phyloP scores from a whole-genome alignment of 148 eudicot genomes.

The Rhododendron molle region DNA sequence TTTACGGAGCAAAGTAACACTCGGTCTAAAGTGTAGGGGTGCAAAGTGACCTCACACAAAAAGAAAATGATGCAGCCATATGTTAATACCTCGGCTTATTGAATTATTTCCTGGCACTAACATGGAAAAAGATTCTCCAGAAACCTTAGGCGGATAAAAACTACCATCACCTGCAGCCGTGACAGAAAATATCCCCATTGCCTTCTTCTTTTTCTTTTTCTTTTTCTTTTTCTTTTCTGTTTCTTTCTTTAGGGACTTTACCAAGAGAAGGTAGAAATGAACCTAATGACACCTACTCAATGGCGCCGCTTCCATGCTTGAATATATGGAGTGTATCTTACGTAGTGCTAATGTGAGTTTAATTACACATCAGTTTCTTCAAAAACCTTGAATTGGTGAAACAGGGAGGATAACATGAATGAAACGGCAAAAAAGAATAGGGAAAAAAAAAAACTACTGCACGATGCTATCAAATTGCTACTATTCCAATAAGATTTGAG shows the following conservation, averaged over 20 bases:
- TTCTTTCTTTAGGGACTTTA: not conserved
- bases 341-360: not conserved
- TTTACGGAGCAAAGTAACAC: not conserved
- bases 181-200: not conserved
- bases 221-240: too few species aligned
- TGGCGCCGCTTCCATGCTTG: too few species aligned
- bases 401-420: not conserved
- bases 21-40: not conserved
- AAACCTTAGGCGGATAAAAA: not conserved
- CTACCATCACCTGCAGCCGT: not conserved
- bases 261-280: slow-evolving; percentile 1
- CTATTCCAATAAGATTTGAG: not conserved
- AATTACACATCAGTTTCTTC: not conserved
- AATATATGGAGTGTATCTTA: not conserved
- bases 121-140: not conserved
- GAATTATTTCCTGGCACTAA: not conserved
- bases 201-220: not conserved
- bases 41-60: not conserved
- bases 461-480: not conserved
- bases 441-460: not conserved
- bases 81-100: not conserved
- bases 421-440: not conserved
- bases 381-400: slow-evolving; percentile 4
- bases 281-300: too few species aligned
- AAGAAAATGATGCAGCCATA: not conserved